Evolutionary conservation across 1,284 basidiomycete genomes (phyloP), one percentile per base, ranked within the genome.

Genomic region (Fomitopsis pinicola): DNA sequence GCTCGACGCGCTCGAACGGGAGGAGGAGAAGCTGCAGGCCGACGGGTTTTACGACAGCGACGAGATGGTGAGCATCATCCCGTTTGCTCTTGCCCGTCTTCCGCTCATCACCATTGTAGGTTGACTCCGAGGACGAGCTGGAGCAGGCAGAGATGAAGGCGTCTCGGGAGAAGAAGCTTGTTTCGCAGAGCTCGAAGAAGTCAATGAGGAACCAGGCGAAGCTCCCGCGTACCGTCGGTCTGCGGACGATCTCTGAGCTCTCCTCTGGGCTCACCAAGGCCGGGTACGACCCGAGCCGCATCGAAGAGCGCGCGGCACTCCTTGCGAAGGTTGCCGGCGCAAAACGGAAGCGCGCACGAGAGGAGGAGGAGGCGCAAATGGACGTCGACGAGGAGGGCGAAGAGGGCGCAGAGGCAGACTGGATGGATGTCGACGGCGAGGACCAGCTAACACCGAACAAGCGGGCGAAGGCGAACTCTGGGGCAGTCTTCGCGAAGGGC

Each of bases 21-120:
- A 99, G 74, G 97, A 99, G 77, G 97, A 98, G 78, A 87, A 86
- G 70, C 83, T 99, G 33, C 85, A 95, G 73, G 90, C 89, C 1
- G 94, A 98, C 72, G 97, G 97, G 5, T 98, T 95, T 82, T 99
- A 99, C 76, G 93, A 94, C 53, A 87, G 82, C 63, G 94, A 93
- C 59, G 91, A 94, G 59, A 91, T 93, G 72, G 91, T 94, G 69
- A 67, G 82, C 74, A 5, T 35, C 19, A 15, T 17, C 42, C 28
- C 30, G 15, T 59, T 55, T 44, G 4, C 14, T 30, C 17, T 40
- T 55, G 30, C 53, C 56, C 42, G 33, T 59, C 50, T 52, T 36
- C 35, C 28, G 54, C 30, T 60, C 58, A 40, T 28, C 17, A 46
- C n/a, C 48, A 22, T 7, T 54, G 1, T 57, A 95, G 91, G 83